Percentiles rank a stretch among this genome's conserved stretches.
phyloP scores from a whole-genome alignment of 176 grass and related monocot genomes.

The Oryza rufipogon region DNA sequence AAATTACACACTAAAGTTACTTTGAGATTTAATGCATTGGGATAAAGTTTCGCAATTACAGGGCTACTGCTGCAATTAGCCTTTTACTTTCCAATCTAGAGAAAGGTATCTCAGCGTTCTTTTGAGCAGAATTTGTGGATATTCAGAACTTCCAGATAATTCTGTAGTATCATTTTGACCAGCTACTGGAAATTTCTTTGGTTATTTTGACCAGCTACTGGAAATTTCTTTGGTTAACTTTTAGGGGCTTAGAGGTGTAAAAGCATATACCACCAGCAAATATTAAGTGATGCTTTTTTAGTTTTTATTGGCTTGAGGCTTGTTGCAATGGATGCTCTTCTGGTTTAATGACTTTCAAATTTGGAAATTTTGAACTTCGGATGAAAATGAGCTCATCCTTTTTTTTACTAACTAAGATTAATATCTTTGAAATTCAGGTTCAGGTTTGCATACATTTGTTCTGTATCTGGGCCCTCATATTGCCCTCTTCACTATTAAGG shows the following conservation, averaged over 20 bases:
- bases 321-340: background rate
- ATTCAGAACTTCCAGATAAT: slow-evolving; percentile 20
- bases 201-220: slow-evolving; percentile 11
- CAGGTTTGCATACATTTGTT: slow-evolving; percentile 97
- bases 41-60: background rate
- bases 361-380: slow-evolving; percentile 13
- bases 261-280: background rate
- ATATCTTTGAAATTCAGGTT: slow-evolving; percentile 57
- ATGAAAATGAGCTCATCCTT: background rate
- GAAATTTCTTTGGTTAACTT: slow-evolving; percentile 20
- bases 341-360: slow-evolving; percentile 18
- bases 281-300: background rate
- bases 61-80: background rate
- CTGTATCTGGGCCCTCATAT: slow-evolving; percentile 96
- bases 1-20: background rate
- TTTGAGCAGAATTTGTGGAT: background rate
- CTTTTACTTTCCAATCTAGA: slow-evolving; percentile 13
- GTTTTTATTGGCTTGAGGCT: background rate
- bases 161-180: background rate
- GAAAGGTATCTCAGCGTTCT: background rate
- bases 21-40: background rate
- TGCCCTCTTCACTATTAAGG: slow-evolving; percentile 96
- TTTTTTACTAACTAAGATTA: slow-evolving; percentile 4
- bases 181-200: slow-evolving; percentile 18
- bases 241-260: background rate